These are phyloP conservation scores for Nannizziopsis arthrosporioides DNA, from an alignment of 2,329 filamentous ascomycete genomes.

Conservation along the genomic window DNA sequence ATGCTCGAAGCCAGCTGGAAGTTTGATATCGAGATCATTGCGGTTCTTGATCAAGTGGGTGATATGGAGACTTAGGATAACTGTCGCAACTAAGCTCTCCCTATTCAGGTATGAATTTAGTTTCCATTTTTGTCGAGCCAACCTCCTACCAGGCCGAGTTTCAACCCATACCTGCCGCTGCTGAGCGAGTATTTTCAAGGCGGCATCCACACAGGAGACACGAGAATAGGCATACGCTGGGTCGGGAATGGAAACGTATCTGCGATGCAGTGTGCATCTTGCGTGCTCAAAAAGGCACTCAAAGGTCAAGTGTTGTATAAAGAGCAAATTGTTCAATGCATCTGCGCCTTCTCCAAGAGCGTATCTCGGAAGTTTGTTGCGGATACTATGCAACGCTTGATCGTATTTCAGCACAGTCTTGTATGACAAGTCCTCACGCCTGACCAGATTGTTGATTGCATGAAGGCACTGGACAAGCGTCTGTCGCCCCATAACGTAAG, in stretches of 20 bases:
- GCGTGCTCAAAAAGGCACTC: constrained; percentile 25
- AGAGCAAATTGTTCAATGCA: constrained; percentile 8
- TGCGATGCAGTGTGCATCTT: constrained; percentile 28
- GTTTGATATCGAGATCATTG: neutral
- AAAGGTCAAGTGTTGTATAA: constrained; percentile 23
- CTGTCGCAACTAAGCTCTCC: constrained; percentile 40
- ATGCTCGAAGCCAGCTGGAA: neutral
- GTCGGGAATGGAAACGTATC: constrained; percentile 26
- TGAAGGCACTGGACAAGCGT: constrained; percentile 13
- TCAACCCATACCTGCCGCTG: constrained; percentile 36
- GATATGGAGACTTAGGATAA: constrained; percentile 37
- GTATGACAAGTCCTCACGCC: constrained; percentile 14
- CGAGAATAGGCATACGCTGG: constrained; percentile 32
- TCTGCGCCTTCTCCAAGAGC: constrained; percentile 12
- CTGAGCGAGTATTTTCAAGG: constrained; percentile 33
- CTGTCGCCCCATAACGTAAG: constrained; percentile 12
- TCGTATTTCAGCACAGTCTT: constrained; percentile 18
- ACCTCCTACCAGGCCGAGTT: constrained; percentile 29
- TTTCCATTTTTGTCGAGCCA: constrained; percentile 35
- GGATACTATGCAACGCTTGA: constrained; percentile 15
- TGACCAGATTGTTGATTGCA: constrained; percentile 14
- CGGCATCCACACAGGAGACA: constrained; percentile 35
- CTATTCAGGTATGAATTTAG: constrained; percentile 34
- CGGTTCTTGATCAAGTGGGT: constrained; percentile 18
- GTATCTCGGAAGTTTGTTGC: constrained; percentile 16